Evolutionary conservation across 2,329 filamentous ascomycete species (phyloP), one percentile per base, ranked within the genome.

Genomic region (Xylariaceae sp.): DNA sequence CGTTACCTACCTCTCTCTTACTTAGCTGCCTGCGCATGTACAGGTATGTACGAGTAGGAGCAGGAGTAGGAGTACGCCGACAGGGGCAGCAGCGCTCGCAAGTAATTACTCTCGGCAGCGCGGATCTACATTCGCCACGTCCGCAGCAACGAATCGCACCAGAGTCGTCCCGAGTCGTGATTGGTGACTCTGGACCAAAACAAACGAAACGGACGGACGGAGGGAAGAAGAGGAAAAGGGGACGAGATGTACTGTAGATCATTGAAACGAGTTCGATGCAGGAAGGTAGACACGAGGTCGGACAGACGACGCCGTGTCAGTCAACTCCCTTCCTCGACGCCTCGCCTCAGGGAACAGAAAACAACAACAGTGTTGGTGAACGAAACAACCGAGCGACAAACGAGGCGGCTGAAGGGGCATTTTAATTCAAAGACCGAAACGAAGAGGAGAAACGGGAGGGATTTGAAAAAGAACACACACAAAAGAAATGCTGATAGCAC

Each of bases 271-370:
- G 44, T 56, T 52, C 51, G 42, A 58, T 61, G 61, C 58, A 61
- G 34, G 51, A 37, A 58, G 57, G 37, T 39, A 58, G 56, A 63
- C 61, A 61, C 61, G 61, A 63, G 58, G 58, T 63, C 51, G 51
- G 61, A 61, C 61, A 61, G 61, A 61, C 58, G 58, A 60, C 39
- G 42, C 51, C 2, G 42, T 45, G 42, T 45, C 42, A 17, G 11
- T 30, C 4, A 30, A 30, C 23, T 30, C 5, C 23, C 23, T 30
- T 30, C 23, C 23, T 30, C 23, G 23, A 30, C 23, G 23, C 23
- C 23, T 30, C 23, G 23, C 23, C 23, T 30, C 23, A 30, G 23
- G 23, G 23, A 30, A 30, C 4, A 30, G 23, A 30, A 30, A 30
- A 5, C 23, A 30, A 30, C 23, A 30, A 30, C 23, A 30, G 23